Conservation (phyloP, 257 asterid genomes). For the Thymus quinquecostatus region DNA sequence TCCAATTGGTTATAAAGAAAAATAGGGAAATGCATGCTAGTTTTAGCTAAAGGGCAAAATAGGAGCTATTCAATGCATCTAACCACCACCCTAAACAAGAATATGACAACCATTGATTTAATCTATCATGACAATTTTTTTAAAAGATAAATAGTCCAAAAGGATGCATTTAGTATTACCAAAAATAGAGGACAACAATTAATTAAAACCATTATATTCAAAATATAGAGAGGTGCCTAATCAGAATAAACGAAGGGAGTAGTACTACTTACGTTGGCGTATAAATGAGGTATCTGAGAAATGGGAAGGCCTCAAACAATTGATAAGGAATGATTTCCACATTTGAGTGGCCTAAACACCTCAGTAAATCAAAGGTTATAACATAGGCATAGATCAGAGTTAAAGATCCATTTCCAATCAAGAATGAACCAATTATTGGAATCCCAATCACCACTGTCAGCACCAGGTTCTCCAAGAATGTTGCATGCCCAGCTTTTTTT, state of each 20-base stretch:
- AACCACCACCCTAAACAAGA: slow-evolving; percentile 1
- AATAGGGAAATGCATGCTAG: background rate
- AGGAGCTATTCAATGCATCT: slow-evolving; percentile 5
- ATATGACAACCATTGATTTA: no score
- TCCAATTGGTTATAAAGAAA: background rate
- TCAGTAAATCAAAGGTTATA: slow-evolving; percentile 63
- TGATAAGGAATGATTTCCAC: slow-evolving; percentile 77
- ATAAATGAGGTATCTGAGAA: slow-evolving; percentile 63
- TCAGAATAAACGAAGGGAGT: no score
- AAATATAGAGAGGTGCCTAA: no score
- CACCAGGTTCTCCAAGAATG: slow-evolving; percentile 72
- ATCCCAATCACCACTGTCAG: slow-evolving; percentile 64
- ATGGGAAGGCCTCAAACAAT: slow-evolving; percentile 60
- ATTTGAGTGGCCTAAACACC: slow-evolving; percentile 87
- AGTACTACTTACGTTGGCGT: slow-evolving; percentile 78
- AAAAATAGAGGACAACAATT: background rate
- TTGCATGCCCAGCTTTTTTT: slow-evolving; percentile 71
- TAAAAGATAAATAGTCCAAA: no score
- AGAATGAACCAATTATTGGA: slow-evolving; percentile 64
- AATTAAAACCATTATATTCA: no score
- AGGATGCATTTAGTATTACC: background rate
- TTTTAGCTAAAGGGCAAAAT: background rate
- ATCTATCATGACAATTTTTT: background rate
- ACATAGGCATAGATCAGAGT: slow-evolving; percentile 64
- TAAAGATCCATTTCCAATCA: slow-evolving; percentile 69